Conservation (phyloP, 805 yeast genomes). For the Wickerhamiella musiphila region DNA sequence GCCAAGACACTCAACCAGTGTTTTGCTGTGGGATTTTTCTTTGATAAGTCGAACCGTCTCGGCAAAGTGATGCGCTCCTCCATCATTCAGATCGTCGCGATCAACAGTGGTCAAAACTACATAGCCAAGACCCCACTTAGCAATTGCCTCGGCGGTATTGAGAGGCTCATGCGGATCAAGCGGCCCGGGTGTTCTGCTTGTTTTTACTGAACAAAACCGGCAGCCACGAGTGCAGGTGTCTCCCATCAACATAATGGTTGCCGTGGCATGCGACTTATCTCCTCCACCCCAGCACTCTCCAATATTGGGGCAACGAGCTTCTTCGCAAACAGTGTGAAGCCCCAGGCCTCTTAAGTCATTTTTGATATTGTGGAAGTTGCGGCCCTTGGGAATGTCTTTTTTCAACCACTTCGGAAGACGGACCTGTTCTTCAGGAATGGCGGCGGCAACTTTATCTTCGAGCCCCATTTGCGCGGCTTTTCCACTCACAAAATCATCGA, state of each 20-base stretch:
- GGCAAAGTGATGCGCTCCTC: conserved; percentile 83
- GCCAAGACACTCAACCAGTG: conserved; percentile 77
- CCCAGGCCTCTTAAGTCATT: conserved; percentile 77
- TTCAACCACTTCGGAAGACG: conserved; percentile 87
- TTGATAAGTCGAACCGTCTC: conserved; percentile 76
- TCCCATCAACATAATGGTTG: conserved; percentile 94
- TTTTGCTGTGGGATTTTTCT: conserved; percentile 67
- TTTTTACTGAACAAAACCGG: conserved; percentile 91
- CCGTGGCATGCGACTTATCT: conserved; percentile 77
- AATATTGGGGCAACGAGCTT: conserved; percentile 97
- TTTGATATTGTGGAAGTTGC: conserved; percentile 61
- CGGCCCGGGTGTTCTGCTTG: conserved; percentile 69
- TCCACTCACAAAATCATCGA: conserved; percentile 78
- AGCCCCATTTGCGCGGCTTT: conserved; percentile 43
- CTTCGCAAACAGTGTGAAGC: conserved; percentile 92
- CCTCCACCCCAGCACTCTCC: conserved; percentile 99
- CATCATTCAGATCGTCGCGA: conserved; percentile 84
- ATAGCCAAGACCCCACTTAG: conserved; percentile 96
- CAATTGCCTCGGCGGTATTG: conserved; percentile 92
- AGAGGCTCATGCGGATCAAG: conserved; percentile 96
- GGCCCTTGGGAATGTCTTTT: conserved; percentile 94
- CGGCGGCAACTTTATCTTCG: conserved; percentile 45
- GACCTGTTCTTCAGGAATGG: conserved; percentile 22
- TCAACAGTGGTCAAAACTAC: conserved; percentile 96
- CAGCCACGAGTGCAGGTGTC: conserved; percentile 99